Evolutionary conservation across 306 rosid species (phyloP).

Genomic region (Ammopiptanthus mongolicus): DNA sequence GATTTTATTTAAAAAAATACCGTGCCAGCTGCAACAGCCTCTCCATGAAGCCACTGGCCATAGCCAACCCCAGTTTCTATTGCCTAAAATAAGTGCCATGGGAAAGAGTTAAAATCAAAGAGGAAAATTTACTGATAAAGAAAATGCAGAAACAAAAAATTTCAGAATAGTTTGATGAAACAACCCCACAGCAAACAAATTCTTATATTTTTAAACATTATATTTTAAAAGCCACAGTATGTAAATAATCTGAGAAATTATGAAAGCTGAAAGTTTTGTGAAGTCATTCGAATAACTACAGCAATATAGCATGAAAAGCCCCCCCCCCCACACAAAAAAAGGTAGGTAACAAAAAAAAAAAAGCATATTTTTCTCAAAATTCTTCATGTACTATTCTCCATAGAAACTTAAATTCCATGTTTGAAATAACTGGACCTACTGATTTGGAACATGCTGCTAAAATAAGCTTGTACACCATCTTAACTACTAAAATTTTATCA

Average conservation of each 20-base stretch:
- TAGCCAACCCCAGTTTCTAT: slow-evolving; percentile 86
- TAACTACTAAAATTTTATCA: neutral
- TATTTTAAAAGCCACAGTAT: neutral
- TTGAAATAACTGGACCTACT: neutral
- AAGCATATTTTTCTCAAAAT: neutral
- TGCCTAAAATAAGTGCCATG: slow-evolving; percentile 50
- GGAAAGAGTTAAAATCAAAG: slow-evolving; percentile 13
- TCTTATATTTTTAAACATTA: neutral
- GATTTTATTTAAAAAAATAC: slow-evolving; percentile 30
- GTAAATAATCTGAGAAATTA: neutral
- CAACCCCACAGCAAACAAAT: neutral
- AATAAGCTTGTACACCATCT: neutral
- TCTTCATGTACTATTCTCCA: neutral
- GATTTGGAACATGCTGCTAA: neutral
- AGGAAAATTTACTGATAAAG: neutral
- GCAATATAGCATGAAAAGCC: slow-evolving; percentile 1
- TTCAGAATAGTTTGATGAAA: neutral
- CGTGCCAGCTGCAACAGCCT: slow-evolving; percentile 97
- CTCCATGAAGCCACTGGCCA: slow-evolving; percentile 98
- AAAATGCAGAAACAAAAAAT: neutral
- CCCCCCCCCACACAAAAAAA: neutral
- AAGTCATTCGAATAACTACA: neutral
- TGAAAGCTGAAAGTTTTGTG: neutral
- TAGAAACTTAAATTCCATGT: neutral
- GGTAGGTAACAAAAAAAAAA: neutral